phyloP scores from a whole-genome alignment of 257 asterid species.

The Lantana camara region DNA sequence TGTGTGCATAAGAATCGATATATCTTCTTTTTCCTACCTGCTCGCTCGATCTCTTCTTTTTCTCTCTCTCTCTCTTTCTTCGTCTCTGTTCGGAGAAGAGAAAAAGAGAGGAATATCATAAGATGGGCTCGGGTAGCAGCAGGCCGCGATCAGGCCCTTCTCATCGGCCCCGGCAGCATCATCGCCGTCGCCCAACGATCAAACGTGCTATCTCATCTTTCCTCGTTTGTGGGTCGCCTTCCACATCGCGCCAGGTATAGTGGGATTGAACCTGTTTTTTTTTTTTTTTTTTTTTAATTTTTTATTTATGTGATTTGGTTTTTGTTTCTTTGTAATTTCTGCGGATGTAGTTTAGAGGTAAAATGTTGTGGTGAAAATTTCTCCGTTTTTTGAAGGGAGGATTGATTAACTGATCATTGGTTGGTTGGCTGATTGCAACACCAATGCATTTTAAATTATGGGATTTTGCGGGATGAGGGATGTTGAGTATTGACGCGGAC shows the following conservation, averaged over 20 bases:
- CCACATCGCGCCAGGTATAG: conserved; percentile 40
- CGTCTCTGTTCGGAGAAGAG: conserved; percentile 29
- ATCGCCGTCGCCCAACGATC: conserved; percentile 34
- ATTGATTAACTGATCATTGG: no score
- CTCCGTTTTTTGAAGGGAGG: background rate
- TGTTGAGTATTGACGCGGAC: background rate
- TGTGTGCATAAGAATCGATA: conserved; percentile 13
- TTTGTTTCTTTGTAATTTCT: background rate
- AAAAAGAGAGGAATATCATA: conserved; percentile 23
- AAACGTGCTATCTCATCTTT: conserved; percentile 51
- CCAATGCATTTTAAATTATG: background rate
- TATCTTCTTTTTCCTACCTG: conserved; percentile 7
- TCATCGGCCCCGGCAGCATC: conserved; percentile 30
- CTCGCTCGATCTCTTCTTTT: conserved; percentile 9
- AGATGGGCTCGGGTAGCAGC: conserved; percentile 56
- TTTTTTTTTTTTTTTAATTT: background rate
- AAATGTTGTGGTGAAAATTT: background rate
- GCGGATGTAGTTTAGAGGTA: background rate
- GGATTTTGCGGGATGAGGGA: background rate
- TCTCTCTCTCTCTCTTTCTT: conserved; percentile 9
- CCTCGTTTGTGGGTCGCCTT: conserved; percentile 47
- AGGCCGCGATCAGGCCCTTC: conserved; percentile 41
- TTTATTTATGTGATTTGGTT: background rate
- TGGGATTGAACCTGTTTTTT: background rate
- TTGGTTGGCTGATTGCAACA: conserved; percentile 17